phyloP scores from a whole-genome alignment of 1,284 basidiomycete genomes.

The Vanrija pseudolonga region DNA sequence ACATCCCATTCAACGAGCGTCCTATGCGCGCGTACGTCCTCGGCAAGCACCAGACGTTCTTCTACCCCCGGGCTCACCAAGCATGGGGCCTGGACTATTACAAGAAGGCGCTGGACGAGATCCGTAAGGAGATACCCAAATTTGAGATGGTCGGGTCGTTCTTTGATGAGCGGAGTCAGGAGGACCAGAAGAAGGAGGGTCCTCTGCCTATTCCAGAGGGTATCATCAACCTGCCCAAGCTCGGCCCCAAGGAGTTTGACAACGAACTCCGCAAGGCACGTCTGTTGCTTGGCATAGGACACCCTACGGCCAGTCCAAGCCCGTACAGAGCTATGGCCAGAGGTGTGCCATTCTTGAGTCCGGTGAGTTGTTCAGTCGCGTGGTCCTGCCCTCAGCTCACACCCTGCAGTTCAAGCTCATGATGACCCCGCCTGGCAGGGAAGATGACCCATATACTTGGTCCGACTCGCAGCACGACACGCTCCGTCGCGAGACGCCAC shows the following conservation, averaged over 20 bases:
- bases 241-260: conserved; percentile 9
- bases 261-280: conserved; percentile 15
- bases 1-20: conserved; percentile 1
- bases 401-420: conserved; percentile 17
- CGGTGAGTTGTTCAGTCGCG: too few relatives aligned
- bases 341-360: conserved; percentile 8
- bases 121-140: not conserved
- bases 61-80: not conserved
- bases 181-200: not conserved
- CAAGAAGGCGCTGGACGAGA: not conserved
- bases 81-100: not conserved
- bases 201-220: not conserved
- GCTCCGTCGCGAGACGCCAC: conserved; percentile 19
- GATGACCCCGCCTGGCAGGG: conserved; percentile 6
- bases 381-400: conserved; percentile 13
- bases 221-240: not conserved
- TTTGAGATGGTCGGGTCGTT: conserved; percentile 8
- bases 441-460: conserved; percentile 15
- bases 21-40: conserved; percentile 4
- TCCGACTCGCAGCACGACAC: conserved; percentile 21
- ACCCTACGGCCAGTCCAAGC: conserved; percentile 8
- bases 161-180: not conserved
- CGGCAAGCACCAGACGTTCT: conserved; percentile 8
- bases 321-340: conserved; percentile 8
- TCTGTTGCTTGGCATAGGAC: conserved; percentile 22